Conservation (phyloP, 1,139 yeast species). For the Magnusiomyces ingens region DNA sequence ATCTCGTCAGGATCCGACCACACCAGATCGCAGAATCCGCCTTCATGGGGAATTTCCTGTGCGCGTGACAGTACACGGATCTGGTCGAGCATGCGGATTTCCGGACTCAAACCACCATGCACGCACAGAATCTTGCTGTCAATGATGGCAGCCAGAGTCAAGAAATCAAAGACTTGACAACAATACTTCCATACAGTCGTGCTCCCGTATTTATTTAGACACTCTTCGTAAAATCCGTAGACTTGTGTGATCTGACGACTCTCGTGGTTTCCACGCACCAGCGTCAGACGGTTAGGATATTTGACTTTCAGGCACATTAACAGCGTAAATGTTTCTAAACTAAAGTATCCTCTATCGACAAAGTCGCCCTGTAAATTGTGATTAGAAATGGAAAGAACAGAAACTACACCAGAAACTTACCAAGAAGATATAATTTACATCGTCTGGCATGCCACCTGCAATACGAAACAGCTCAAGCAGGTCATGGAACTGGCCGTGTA, state of each 20-base stretch:
- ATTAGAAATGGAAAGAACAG: background rate
- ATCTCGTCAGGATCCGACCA: slow-evolving; percentile 99
- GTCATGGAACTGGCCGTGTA: slow-evolving; percentile 97
- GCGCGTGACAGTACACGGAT: slow-evolving; percentile 91
- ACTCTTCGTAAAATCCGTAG: slow-evolving; percentile 89
- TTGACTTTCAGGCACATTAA: slow-evolving; percentile 80
- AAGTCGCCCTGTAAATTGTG: slow-evolving; percentile 58
- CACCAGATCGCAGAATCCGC: slow-evolving; percentile 93
- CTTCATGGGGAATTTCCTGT: slow-evolving; percentile 99
- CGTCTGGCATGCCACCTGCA: slow-evolving; percentile 88
- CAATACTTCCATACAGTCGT: slow-evolving; percentile 98
- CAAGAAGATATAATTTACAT: slow-evolving; percentile 67
- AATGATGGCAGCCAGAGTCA: slow-evolving; percentile 88
- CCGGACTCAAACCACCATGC: slow-evolving; percentile 97
- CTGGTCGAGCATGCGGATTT: slow-evolving; percentile 93
- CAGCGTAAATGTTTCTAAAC: slow-evolving; percentile 84
- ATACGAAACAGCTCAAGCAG: slow-evolving; percentile 83
- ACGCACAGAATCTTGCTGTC: slow-evolving; percentile 92
- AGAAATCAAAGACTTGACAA: slow-evolving; percentile 90
- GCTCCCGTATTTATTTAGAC: slow-evolving; percentile 84
- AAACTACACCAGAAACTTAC: slow-evolving; percentile 15
- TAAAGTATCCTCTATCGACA: slow-evolving; percentile 94
- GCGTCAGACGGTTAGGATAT: slow-evolving; percentile 77
- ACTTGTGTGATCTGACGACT: slow-evolving; percentile 94
- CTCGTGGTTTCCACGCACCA: slow-evolving; percentile 92